phyloP scores from a whole-genome alignment of 441 rosid species.

The Lepidium campestre region DNA sequence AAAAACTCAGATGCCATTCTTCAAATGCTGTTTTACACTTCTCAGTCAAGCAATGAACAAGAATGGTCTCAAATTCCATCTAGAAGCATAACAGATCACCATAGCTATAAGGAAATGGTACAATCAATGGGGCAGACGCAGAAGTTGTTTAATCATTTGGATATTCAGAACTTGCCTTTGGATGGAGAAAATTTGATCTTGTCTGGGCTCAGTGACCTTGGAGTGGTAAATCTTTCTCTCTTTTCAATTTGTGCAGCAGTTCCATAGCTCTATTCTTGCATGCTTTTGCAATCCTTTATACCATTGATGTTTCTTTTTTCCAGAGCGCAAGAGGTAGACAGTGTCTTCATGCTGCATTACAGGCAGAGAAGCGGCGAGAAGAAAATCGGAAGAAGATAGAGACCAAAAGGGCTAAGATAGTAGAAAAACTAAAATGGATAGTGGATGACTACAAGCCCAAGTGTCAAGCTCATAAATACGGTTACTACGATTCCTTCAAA shows the following conservation, averaged over 20 bases:
- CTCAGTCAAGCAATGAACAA: slow-evolving; percentile 35
- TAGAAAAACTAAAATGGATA: slow-evolving; percentile 20
- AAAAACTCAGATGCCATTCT: slow-evolving; percentile 69
- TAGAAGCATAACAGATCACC: slow-evolving; percentile 45
- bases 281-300: background rate
- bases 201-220: slow-evolving; percentile 43
- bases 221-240: slow-evolving; percentile 44
- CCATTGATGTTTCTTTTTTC: background rate
- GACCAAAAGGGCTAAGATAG: slow-evolving; percentile 23
- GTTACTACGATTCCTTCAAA: slow-evolving; percentile 69
- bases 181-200: slow-evolving; percentile 10
- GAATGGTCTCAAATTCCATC: slow-evolving; percentile 30
- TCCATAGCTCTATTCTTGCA: background rate
- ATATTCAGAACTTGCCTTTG: slow-evolving; percentile 32
- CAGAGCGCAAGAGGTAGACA: slow-evolving; percentile 60
- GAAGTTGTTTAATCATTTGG: slow-evolving; percentile 30
- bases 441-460: slow-evolving; percentile 33
- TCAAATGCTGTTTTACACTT: slow-evolving; percentile 61
- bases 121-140: slow-evolving; percentile 33
- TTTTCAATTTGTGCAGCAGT: background rate
- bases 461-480: slow-evolving; percentile 34
- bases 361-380: slow-evolving; percentile 48
- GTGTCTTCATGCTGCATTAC: slow-evolving; percentile 56
- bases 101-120: slow-evolving; percentile 33
- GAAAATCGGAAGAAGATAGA: slow-evolving; percentile 30